Conservation (phyloP, 352 stramenopile species). For the Globisporangium nagaii region DNA sequence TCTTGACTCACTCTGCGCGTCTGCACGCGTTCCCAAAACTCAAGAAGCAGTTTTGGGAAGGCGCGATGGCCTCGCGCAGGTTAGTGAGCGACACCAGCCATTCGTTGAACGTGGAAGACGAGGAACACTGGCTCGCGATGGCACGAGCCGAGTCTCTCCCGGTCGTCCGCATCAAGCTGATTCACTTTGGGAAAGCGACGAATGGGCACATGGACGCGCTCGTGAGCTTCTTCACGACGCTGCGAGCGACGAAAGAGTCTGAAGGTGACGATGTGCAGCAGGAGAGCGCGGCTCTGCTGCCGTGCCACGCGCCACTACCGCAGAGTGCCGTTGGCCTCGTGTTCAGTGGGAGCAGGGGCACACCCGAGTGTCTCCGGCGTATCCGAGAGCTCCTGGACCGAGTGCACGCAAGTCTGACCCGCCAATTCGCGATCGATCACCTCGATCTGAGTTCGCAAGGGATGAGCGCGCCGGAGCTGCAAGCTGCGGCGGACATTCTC, state of each 20-base stretch:
- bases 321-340: not conserved
- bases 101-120: not conserved
- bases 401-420: not conserved
- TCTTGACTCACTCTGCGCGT: not conserved
- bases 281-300: too few relatives aligned
- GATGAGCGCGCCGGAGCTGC: not conserved
- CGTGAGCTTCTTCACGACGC: not conserved
- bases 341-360: not conserved
- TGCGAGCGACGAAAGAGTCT: too few relatives aligned
- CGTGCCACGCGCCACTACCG: too few relatives aligned
- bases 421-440: not conserved
- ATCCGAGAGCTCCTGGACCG: not conserved
- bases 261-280: too few relatives aligned
- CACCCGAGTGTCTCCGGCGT: not conserved
- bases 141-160: not conserved
- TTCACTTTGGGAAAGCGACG: not conserved
- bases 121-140: not conserved
- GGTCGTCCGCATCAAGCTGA: not conserved
- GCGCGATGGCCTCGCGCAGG: not conserved
- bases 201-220: not conserved
- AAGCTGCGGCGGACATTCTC: not conserved
- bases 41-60: not conserved
- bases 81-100: too few relatives aligned
- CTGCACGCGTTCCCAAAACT: not conserved
- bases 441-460: not conserved